A percentile compares a stretch with the other conserved stretches of the same genome.
These are phyloP conservation scores for Penicillium glabrum DNA, from an alignment of 2,329 filamentous ascomycete species.

Conservation along the genomic window DNA sequence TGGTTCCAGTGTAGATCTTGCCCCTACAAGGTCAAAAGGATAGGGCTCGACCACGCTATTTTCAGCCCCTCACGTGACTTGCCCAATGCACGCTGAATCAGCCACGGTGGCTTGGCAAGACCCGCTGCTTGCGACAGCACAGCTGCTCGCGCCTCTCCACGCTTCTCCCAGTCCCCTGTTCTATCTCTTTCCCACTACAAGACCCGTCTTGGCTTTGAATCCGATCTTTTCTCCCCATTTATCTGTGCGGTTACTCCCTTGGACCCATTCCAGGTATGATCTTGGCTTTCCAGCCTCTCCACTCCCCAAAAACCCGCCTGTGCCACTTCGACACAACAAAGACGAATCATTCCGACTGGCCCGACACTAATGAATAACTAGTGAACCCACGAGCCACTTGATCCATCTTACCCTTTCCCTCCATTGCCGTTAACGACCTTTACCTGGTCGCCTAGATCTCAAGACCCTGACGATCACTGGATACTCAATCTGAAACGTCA, in stretches of 20 bases:
- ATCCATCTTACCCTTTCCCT: not conserved
- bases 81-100: slow-evolving; percentile 24
- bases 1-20: not conserved
- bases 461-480: slow-evolving; percentile 8
- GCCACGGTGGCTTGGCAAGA: slow-evolving; percentile 29
- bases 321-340: not conserved
- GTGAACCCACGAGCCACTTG: slow-evolving; percentile 1
- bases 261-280: slow-evolving; percentile 2
- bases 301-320: not conserved
- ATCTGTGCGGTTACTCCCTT: not conserved
- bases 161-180: slow-evolving; percentile 21
- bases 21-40: not conserved
- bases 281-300: not conserved
- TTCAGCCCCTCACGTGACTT: slow-evolving; percentile 10
- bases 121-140: slow-evolving; percentile 35
- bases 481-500: not conserved
- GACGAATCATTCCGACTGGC: not conserved
- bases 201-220: slow-evolving; percentile 8
- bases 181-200: slow-evolving; percentile 10
- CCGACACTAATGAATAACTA: slow-evolving; percentile 7
- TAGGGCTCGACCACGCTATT: not conserved
- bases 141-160: slow-evolving; percentile 13
- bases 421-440: not conserved
- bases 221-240: not conserved
- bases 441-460: not conserved